phyloP scores from a whole-genome alignment of 371 early-diverging fungal genomes.

The Dichotomocladium elegans region DNA sequence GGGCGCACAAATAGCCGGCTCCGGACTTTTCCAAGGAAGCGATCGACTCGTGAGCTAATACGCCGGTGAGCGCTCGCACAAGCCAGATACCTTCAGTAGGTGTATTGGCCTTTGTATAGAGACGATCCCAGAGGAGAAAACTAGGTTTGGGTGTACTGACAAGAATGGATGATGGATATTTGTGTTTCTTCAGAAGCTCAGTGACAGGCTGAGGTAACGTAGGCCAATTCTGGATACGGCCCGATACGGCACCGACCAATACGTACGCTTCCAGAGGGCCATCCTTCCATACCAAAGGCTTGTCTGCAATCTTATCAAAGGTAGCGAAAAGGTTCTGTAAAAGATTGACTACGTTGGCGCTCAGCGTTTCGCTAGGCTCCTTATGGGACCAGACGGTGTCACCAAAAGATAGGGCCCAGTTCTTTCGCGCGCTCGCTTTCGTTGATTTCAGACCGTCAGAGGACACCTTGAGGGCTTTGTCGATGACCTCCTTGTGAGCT shows the following conservation, averaged over 20 bases:
- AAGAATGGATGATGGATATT: conserved; percentile 33
- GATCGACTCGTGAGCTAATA: conserved; percentile 32
- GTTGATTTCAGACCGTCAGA: conserved; percentile 53
- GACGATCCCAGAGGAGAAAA: conserved; percentile 78
- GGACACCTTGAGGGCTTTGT: conserved; percentile 43
- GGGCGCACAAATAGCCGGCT: conserved; percentile 29
- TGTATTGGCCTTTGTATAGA: conserved; percentile 69
- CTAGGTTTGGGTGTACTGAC: conserved; percentile 56
- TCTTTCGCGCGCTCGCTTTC: conserved; percentile 57
- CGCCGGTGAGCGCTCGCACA: conserved; percentile 54
- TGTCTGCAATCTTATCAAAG: conserved; percentile 60
- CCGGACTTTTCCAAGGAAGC: conserved; percentile 33
- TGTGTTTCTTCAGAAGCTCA: conserved; percentile 36
- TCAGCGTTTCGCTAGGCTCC: conserved; percentile 34
- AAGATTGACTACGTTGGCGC: conserved; percentile 29
- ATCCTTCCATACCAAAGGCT: conserved; percentile 61
- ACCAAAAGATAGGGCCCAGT: conserved; percentile 53
- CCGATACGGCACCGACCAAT: conserved; percentile 48
- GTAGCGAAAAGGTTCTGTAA: conserved; percentile 52
- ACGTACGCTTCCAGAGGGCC: conserved; percentile 77
- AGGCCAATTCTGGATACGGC: conserved; percentile 44
- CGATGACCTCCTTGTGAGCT: conserved; percentile 28
- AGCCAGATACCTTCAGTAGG: conserved; percentile 75
- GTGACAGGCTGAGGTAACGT: conserved; percentile 22
- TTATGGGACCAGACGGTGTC: conserved; percentile 45